phyloP scores from a whole-genome alignment of 495 filamentous ascomycete genomes.

The Usnea hakonensis region DNA sequence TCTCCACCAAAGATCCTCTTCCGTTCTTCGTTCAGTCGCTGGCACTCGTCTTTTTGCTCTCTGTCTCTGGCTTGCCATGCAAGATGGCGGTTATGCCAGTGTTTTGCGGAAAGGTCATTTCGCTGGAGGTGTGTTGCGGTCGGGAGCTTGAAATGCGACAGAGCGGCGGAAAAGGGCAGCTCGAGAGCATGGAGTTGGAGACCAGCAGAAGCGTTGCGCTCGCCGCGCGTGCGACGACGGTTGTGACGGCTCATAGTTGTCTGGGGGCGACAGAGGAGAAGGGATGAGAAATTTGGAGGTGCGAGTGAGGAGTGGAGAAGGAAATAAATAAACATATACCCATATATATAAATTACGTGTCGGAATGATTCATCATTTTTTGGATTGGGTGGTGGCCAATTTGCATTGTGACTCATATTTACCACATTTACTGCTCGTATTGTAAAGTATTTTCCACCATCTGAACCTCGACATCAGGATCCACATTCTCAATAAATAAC shows the following conservation, averaged over 20 bases:
- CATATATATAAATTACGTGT: too few relatives aligned
- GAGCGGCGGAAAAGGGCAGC: neutral
- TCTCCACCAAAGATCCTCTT: slow-evolving; percentile 24
- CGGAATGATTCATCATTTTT: neutral
- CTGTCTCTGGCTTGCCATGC: slow-evolving; percentile 17
- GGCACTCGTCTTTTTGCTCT: slow-evolving; percentile 18
- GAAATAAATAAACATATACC: neutral
- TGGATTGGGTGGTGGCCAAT: neutral
- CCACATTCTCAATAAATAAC: too few relatives aligned
- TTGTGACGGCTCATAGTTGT: slow-evolving; percentile 23
- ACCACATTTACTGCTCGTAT: neutral
- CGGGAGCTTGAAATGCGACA: neutral
- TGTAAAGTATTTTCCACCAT: neutral
- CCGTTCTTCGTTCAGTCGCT: slow-evolving; percentile 18
- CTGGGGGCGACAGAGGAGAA: neutral
- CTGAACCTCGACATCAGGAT: too few relatives aligned
- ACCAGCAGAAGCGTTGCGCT: neutral
- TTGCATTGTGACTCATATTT: neutral
- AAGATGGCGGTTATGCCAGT: slow-evolving; percentile 22
- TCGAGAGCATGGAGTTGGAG: slow-evolving; percentile 5
- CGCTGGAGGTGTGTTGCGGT: neutral
- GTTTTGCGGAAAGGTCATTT: slow-evolving; percentile 14
- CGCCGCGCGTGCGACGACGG: slow-evolving; percentile 18
- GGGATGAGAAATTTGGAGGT: neutral
- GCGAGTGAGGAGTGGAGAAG: neutral